Evolutionary conservation across 2,329 filamentous ascomycete genomes (phyloP).

Genomic region (Arthroderma sp.): DNA sequence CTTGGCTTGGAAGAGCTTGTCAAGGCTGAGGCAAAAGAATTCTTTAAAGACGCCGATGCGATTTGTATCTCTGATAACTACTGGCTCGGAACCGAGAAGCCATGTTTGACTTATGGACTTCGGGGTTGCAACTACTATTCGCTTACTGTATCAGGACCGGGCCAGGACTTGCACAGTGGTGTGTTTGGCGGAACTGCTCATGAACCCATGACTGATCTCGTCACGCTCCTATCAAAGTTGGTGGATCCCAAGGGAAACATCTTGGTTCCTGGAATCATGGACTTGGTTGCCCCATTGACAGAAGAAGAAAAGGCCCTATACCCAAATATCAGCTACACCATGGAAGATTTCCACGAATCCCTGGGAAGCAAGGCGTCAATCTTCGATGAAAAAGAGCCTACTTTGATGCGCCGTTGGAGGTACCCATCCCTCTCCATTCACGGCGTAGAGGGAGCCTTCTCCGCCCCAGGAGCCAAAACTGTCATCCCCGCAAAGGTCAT

Average conservation of each 20-base stretch:
- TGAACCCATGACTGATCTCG: slow-evolving; percentile 95
- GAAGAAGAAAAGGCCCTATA: slow-evolving; percentile 82
- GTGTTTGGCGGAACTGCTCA: slow-evolving; percentile 94
- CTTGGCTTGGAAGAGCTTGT: slow-evolving; percentile 95
- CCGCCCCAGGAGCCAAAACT: slow-evolving; percentile 85
- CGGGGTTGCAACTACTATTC: slow-evolving; percentile 98
- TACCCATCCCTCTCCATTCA: slow-evolving; percentile 89
- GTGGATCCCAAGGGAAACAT: slow-evolving; percentile 90
- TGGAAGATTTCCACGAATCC: slow-evolving; percentile 88
- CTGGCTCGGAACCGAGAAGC: slow-evolving; percentile 98
- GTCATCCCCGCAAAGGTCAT: slow-evolving; percentile 96
- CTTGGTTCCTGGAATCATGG: slow-evolving; percentile 80
- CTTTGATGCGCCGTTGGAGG: slow-evolving; percentile 92
- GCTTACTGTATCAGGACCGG: slow-evolving; percentile 78
- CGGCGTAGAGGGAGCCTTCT: slow-evolving; percentile 90
- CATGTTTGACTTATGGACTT: slow-evolving; percentile 91
- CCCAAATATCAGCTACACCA: slow-evolving; percentile 79
- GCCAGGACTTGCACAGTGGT: slow-evolving; percentile 86
- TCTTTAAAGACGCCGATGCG: slow-evolving; percentile 88
- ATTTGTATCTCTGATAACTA: slow-evolving; percentile 99
- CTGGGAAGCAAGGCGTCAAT: slow-evolving; percentile 82
- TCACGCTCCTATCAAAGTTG: slow-evolving; percentile 65
- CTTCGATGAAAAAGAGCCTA: slow-evolving; percentile 74
- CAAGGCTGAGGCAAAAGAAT: slow-evolving; percentile 76
- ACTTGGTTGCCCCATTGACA: slow-evolving; percentile 81